Evolutionary conservation across 495 filamentous ascomycete genomes (phyloP).

Genomic region (Penicillium desertorum): DNA sequence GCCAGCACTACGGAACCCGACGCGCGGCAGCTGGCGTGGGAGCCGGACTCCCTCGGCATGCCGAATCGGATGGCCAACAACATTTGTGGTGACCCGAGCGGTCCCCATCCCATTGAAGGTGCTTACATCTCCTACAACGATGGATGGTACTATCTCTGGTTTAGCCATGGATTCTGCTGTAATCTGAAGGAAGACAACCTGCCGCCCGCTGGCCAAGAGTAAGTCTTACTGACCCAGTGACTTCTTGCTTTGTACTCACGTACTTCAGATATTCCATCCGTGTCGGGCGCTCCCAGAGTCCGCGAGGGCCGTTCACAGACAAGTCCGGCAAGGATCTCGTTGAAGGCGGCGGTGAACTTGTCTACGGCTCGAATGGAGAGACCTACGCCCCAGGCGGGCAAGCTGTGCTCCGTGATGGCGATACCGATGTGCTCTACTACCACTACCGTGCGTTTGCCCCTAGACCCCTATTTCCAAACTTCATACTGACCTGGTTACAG

Average conservation of each 20-base stretch:
- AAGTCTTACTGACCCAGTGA: conserved; percentile 24
- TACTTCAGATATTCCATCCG: conserved; percentile 44
- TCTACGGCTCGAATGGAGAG: conserved; percentile 49
- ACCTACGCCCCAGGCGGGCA: conserved; percentile 51
- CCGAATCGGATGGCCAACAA: conserved; percentile 28
- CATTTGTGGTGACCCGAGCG: conserved; percentile 39
- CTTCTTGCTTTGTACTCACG: conserved; percentile 2
- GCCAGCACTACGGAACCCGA: conserved; percentile 28
- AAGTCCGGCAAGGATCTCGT: conserved; percentile 37
- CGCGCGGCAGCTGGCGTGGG: conserved; percentile 36
- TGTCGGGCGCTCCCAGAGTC: conserved; percentile 39
- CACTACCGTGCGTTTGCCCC: conserved; percentile 42
- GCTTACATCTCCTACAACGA: conserved; percentile 55
- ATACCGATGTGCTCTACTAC: conserved; percentile 46
- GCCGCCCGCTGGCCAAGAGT: conserved; percentile 62
- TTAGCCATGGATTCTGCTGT: conserved; percentile 69
- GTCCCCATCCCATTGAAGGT: conserved; percentile 45
- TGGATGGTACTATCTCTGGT: conserved; percentile 70
- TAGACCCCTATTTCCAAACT: neutral
- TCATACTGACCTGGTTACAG: conserved; percentile 27
- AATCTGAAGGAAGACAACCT: conserved; percentile 46
- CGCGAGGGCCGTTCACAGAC: conserved; percentile 45
- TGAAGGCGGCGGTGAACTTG: conserved; percentile 42
- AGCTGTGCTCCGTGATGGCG: conserved; percentile 38
- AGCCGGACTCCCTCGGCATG: conserved; percentile 25